Evolutionary conservation across 352 stramenopile species (phyloP), one percentile per base, ranked within the genome.

Genomic region (Pythium pyrilobum): DNA sequence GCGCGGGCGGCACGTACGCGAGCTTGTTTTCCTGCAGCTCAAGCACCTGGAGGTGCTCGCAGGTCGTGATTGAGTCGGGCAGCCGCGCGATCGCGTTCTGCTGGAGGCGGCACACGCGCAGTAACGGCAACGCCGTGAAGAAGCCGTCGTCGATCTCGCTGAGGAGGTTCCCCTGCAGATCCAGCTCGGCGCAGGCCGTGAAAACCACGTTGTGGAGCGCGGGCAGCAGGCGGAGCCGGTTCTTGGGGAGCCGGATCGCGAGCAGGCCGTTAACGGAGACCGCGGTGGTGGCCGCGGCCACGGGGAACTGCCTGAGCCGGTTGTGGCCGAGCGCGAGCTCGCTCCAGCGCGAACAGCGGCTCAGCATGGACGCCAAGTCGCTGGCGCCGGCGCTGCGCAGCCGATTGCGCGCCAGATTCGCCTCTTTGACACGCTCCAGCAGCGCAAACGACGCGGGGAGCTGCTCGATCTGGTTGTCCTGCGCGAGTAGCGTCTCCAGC

Each of bases 1-100:
- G 59, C 4, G 62, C 57, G 1, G 47, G 29, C 0, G 75, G 64
- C 23, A 85, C 54, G 1, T 28, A 43, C 13, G 54, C 40, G n/a
- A 88, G 37, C 18, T 58, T 62, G 36, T 88, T 88, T 37, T 77
- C 58, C 15, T 84, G 60, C 1, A 85, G 23, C n/a, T 86, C 60
- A 0, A 88, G 64, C 21, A 62, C 34, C n/a, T 69, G 45, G 8
- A 88, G 56, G 5, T 16, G 31, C 25, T 42, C 46, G 21, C 77
- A 86, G 11, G 29, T 20, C 5, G 48, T 11, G 13, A 88, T 69
- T 5, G 65, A 62, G 2, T 51, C 48, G 0, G 77, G 75, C 4
- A 88, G 55, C 0, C 9, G 21, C n/a, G 23, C 32, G 3, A 86
- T 52, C 12, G 62, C 53, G 38, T 88, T 86, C 16, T 60, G 57